Base-by-base conservation (phyloP, 371 early-diverging fungal species). In the Homolaphlyctis polyrhiza region DNA sequence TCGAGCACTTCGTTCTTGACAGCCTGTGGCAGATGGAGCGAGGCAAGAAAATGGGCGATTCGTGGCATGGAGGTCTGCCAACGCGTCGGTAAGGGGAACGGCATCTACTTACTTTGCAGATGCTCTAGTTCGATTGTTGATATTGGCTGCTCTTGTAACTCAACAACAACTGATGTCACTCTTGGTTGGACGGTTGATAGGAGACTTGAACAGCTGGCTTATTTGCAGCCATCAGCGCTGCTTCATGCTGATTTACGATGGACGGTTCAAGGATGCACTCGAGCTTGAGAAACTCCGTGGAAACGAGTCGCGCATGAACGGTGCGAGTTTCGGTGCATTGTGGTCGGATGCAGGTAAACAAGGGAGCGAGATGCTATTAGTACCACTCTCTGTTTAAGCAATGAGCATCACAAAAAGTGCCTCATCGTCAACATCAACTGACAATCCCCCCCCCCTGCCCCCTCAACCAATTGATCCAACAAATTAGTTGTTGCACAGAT, bases 281-380 rank as follows among this genome's bases (percentile, higher is more conserved):
- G 52, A 52, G 25, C 27, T 62, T 30, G 62, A 62, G 43, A 35
- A 33, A 13, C 52, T 13, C 18, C 33, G 62, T 28, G 32, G 54
- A 4, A 11, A 33, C 27, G 62, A 62, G 36, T 49, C 35, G 29
- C 50, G 49, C 25, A 28, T 52, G n/a, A 51, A 36, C 43, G 62
- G 55, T 2, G 33, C 49, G 35, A 45, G 29, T 8, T 27, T 33
- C 16, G 55, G 55, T 6, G 30, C 32, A 1, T 21, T 62, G 52
- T 62, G 62, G 62, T 32, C 52, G 3, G 49, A 62, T 25, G 35
- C 54, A 32, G 49, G 62, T 62, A 32, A 57, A n/a, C n/a, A n/a
- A n/a, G n/a, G 58, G 8, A n/a, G 13, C 34, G 21, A 11, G 29
- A 14, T 33, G 21, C n/a, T 25, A 33, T 57, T 33, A 18, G n/a